These are phyloP conservation scores for Globisporangium irregulare DNA, from an alignment of 352 stramenopile genomes.

Conservation along the genomic window DNA sequence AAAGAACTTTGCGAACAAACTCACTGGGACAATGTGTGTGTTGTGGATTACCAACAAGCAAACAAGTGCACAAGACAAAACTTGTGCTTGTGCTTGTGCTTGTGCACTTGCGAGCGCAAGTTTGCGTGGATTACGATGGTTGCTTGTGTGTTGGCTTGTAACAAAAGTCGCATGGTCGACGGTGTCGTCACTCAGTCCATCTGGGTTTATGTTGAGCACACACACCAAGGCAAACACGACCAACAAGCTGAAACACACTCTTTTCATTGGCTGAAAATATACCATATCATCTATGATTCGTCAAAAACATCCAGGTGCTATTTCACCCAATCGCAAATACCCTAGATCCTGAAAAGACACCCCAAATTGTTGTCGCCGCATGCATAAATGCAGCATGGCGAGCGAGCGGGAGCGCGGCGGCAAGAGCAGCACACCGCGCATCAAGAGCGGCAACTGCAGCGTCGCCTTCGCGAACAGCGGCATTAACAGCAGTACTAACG, in stretches of 20 bases:
- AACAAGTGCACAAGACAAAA: not conserved
- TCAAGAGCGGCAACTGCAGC: slow-evolving; percentile 18
- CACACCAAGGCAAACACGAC: not conserved
- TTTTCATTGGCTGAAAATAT: not conserved
- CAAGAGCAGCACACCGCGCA: slow-evolving; percentile 17
- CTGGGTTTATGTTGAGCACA: not conserved
- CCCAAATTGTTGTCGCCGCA: not conserved
- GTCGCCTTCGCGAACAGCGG: not conserved
- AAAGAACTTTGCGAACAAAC: not conserved
- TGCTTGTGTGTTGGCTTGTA: not conserved
- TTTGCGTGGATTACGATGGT: not conserved
- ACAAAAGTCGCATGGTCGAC: not conserved
- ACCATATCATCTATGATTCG: not conserved
- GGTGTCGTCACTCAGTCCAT: not conserved
- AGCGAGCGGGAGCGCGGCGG: slow-evolving; percentile 20
- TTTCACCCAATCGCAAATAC: not conserved
- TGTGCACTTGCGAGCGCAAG: not conserved
- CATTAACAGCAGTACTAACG: not conserved
- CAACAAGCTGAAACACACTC: not conserved
- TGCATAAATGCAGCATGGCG: not conserved
- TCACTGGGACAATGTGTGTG: not conserved
- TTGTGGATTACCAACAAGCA: not conserved
- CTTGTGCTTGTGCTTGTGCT: too few species aligned
- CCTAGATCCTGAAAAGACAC: slow-evolving; percentile 5
- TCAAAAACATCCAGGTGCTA: not conserved